Conservation (phyloP, 371 early-diverging fungal species). For the Racocetra persica region DNA sequence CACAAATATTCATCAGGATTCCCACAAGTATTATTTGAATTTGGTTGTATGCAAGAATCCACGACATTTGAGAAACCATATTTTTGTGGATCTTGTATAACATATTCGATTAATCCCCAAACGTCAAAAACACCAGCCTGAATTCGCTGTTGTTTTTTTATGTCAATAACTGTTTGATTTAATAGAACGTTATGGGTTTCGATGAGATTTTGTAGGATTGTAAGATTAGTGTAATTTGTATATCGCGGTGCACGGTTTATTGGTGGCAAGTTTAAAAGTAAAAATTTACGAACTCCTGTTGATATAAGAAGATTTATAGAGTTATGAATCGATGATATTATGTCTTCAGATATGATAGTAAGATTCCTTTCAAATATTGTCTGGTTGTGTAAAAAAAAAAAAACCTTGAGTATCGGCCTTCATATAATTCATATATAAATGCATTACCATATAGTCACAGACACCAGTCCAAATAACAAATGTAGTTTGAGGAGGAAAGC, state of each 20-base stretch:
- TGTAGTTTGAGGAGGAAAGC: neutral
- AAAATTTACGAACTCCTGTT: neutral
- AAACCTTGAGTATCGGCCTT: neutral
- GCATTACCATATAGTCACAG: neutral
- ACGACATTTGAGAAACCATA: neutral
- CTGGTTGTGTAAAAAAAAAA: neutral
- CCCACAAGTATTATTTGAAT: neutral
- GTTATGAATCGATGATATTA: neutral
- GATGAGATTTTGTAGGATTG: neutral
- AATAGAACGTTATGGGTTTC: neutral
- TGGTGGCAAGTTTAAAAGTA: neutral
- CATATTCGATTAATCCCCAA: neutral
- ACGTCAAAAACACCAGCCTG: neutral
- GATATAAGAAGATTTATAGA: neutral
- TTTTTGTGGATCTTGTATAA: neutral
- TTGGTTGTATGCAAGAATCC: neutral
- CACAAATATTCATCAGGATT: slow-evolving; percentile 24
- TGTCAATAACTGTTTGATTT: neutral
- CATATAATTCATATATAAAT: neutral
- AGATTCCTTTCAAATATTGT: neutral
- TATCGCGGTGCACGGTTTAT: neutral
- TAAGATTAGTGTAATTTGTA: neutral
- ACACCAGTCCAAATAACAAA: neutral
- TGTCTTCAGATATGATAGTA: neutral
- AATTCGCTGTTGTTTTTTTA: neutral